These are phyloP conservation scores for Ustanciosporium gigantosporum DNA, from an alignment of 1,284 basidiomycete species.

Conservation along the genomic window DNA sequence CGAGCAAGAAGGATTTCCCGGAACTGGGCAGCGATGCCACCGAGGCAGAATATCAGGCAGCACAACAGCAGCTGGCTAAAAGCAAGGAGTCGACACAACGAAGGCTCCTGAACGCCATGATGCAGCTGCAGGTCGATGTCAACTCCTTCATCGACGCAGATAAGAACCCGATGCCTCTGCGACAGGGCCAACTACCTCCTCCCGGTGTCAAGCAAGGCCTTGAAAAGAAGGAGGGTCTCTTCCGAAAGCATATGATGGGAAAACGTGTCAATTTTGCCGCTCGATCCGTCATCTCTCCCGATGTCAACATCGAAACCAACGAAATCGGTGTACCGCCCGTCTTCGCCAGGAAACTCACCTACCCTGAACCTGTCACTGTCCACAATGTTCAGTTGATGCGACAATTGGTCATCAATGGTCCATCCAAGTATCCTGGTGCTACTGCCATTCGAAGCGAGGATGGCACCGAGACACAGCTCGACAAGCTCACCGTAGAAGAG, in stretches of 20 bases:
- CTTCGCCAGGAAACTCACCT: slow-evolving; percentile 95
- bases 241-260: slow-evolving; percentile 99
- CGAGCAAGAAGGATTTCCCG: slow-evolving; percentile 66
- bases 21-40: slow-evolving; percentile 50
- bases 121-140: slow-evolving; percentile 90
- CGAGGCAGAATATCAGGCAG: slow-evolving; percentile 63
- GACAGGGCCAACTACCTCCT: slow-evolving; percentile 89
- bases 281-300: slow-evolving; percentile 97
- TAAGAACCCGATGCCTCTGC: slow-evolving; percentile 84
- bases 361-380: slow-evolving; percentile 93
- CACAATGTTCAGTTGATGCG: slow-evolving; percentile 88
- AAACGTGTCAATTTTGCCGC: slow-evolving; percentile 99
- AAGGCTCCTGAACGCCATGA: slow-evolving; percentile 76
- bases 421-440: slow-evolving; percentile 87
- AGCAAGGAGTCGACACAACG: slow-evolving; percentile 67
- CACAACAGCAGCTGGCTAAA: slow-evolving; percentile 57
- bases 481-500: slow-evolving; percentile 80
- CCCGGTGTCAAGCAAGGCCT: slow-evolving; percentile 93
- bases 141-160: slow-evolving; percentile 97
- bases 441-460: slow-evolving; percentile 94
- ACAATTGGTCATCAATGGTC: slow-evolving; percentile 88
- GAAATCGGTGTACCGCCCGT: slow-evolving; percentile 98
- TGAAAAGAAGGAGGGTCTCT: slow-evolving; percentile 98
- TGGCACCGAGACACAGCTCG: slow-evolving; percentile 64
- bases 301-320: slow-evolving; percentile 98